Evolutionary conservation across 495 filamentous ascomycete species (phyloP).

Genomic region (Delitschia confertaspora): DNA sequence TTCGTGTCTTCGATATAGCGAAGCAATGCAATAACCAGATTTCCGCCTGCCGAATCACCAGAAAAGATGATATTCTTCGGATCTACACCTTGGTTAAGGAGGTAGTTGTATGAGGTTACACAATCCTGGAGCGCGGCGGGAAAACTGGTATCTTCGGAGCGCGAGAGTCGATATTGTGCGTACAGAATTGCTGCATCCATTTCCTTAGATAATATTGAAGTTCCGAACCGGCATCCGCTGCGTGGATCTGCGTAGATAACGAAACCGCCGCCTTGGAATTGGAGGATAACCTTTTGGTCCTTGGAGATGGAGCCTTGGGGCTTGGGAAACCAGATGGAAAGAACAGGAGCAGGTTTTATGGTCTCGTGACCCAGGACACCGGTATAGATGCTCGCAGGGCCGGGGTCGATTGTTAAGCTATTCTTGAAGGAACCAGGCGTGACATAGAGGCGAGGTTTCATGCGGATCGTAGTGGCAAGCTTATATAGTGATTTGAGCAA

Average conservation of each 20-base stretch:
- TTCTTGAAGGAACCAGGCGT: no score
- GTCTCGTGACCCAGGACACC: background rate
- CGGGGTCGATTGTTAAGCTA: no score
- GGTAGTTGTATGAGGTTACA: slow-evolving; percentile 18
- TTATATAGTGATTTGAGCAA: no score
- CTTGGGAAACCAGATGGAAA: slow-evolving; percentile 9
- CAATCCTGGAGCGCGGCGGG: slow-evolving; percentile 30
- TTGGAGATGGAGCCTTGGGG: background rate
- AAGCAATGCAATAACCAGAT: slow-evolving; percentile 22
- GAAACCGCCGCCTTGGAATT: slow-evolving; percentile 46
- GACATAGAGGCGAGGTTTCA: no score
- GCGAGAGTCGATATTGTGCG: slow-evolving; percentile 26
- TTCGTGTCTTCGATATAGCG: slow-evolving; percentile 21
- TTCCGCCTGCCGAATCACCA: slow-evolving; percentile 29
- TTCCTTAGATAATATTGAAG: slow-evolving; percentile 22
- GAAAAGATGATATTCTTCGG: slow-evolving; percentile 20
- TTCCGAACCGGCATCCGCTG: slow-evolving; percentile 25
- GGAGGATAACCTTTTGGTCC: slow-evolving; percentile 32
- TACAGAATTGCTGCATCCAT: slow-evolving; percentile 15
- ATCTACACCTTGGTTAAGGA: slow-evolving; percentile 14
- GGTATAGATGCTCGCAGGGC: background rate
- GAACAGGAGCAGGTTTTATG: slow-evolving; percentile 4
- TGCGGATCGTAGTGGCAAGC: no score
- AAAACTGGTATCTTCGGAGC: slow-evolving; percentile 10
- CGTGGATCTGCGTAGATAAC: slow-evolving; percentile 33